A percentile compares a stretch with the other conserved stretches of the same genome.
Evolutionary conservation across 352 stramenopile species (phyloP).

Genomic region (Phytophthora sansomeana): DNA sequence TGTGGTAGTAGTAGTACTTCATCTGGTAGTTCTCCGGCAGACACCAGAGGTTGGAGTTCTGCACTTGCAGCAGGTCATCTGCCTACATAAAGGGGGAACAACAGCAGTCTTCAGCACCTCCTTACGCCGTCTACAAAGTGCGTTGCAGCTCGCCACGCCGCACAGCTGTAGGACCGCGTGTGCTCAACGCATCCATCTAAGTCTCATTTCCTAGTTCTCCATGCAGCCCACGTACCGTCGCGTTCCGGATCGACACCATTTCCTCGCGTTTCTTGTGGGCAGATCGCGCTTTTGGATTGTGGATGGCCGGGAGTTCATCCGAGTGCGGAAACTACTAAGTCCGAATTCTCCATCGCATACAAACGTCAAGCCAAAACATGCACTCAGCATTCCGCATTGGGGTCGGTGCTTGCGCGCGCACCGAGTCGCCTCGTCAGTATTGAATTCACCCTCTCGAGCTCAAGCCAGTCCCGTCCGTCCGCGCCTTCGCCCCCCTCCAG

Average conservation of each 20-base stretch:
- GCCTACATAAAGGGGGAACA: slow-evolving; percentile 53
- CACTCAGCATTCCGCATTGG: slow-evolving; percentile 39
- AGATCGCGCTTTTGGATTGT: slow-evolving; percentile 38
- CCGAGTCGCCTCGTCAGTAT: slow-evolving; percentile 27
- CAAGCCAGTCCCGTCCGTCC: slow-evolving; percentile 23
- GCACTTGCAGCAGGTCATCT: slow-evolving; percentile 98
- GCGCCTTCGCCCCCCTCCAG: background rate
- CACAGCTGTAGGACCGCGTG: background rate
- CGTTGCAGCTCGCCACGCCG: background rate
- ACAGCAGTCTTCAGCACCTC: slow-evolving; percentile 5
- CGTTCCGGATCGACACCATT: slow-evolving; percentile 97
- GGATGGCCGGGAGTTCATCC: slow-evolving; percentile 28
- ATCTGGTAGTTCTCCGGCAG: slow-evolving; percentile 99
- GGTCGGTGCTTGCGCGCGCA: slow-evolving; percentile 13
- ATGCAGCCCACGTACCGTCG: slow-evolving; percentile 63
- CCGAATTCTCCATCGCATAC: slow-evolving; percentile 19
- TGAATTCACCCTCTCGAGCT: slow-evolving; percentile 41
- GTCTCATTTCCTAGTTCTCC: background rate
- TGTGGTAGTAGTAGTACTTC: slow-evolving; percentile 99
- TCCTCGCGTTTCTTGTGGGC: slow-evolving; percentile 22
- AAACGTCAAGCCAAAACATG: slow-evolving; percentile 40
- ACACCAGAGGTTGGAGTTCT: slow-evolving; percentile 99
- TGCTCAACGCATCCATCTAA: background rate
- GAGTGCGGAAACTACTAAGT: slow-evolving; percentile 36
- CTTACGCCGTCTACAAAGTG: background rate